Evolutionary conservation across 2,329 filamentous ascomycete species (phyloP), one percentile per base, ranked within the genome.

Genomic region (Hymenoscyphus fructigenus): DNA sequence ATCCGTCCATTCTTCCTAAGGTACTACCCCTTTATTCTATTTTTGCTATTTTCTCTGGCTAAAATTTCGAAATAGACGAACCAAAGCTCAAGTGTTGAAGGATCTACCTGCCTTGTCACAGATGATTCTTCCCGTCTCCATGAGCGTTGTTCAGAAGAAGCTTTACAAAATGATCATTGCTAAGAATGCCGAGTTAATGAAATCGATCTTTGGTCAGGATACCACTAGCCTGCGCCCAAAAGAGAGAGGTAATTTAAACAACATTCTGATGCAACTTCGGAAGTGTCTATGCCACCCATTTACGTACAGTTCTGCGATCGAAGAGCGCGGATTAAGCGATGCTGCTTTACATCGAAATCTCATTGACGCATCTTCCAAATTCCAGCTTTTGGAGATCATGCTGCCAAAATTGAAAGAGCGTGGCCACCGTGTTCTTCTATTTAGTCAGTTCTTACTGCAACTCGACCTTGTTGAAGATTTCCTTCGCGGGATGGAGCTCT

Each of bases 281-380:
- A 98, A 97, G 76, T 96, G 92, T 69, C 82, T 99, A 1, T 97
- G 94, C 69, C 96, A 99, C 77, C 95, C 96, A 0, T 99, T 98
- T 75, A 88, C 98, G 59, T 99, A 97, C 81, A 97, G 88, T 73
- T 83, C 87, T 50, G 89, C 91, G 26, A 95, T 99, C 65, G 96
- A 99, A 78, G 95, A 99, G 76, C 87, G 87, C 58, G 85, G 84
- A 0, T 81, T 88, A 1, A 83, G 89, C 62, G 77, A 84, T 1
- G 80, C 80, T 6, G 81, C 88, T 3, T 84, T 91, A 53, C 88
- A 93, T 73, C 87, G 88, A 29, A 97, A 96, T 73, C 83, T 99
- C 2, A 86, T 99, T 0, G 93, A 97, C 72, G 96, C 96, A 0
- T 96, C 93, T 5, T 87, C 91, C 0, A 99, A 99, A 77, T 84